A percentile compares a stretch with the other conserved stretches of the same genome.
Evolutionary conservation across 2,329 filamentous ascomycete species (phyloP).

Genomic region (Teratosphaeria zuluensis): DNA sequence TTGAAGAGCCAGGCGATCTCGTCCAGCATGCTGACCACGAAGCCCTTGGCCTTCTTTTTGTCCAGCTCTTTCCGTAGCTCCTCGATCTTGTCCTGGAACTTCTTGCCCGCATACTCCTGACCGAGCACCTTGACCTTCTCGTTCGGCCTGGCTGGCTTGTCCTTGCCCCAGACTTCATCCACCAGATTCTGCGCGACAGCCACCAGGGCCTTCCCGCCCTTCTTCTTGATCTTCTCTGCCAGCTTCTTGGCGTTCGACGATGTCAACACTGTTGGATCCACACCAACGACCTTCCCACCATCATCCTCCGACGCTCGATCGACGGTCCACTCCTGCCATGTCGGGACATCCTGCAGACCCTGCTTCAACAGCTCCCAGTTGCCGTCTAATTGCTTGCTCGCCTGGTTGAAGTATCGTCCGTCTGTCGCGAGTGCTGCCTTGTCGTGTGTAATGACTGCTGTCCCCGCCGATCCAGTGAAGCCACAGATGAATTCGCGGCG

Average conservation of each 20-base stretch:
- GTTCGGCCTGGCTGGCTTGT: constrained; percentile 63
- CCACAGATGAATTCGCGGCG: constrained; percentile 86
- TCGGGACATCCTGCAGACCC: constrained; percentile 84
- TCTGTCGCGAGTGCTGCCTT: constrained; percentile 90
- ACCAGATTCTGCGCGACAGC: constrained; percentile 74
- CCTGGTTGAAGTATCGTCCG: constrained; percentile 97
- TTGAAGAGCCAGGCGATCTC: constrained; percentile 99
- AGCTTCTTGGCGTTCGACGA: constrained; percentile 64
- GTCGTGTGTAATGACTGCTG: constrained; percentile 74
- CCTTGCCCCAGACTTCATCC: constrained; percentile 76
- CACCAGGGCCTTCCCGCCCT: constrained; percentile 65
- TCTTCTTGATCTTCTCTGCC: constrained; percentile 75
- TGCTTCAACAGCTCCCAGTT: constrained; percentile 93
- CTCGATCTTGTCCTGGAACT: constrained; percentile 69
- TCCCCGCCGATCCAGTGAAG: constrained; percentile 91
- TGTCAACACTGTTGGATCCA: constrained; percentile 82
- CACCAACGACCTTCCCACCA: constrained; percentile 76
- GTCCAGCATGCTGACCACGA: constrained; percentile 89
- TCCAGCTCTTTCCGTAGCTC: constrained; percentile 84
- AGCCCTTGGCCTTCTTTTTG: constrained; percentile 78
- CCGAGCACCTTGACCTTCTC: constrained; percentile 66
- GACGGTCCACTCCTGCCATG: constrained; percentile 92
- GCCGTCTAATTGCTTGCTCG: constrained; percentile 73
- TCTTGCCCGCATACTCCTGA: constrained; percentile 69
- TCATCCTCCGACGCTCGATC: constrained; percentile 46